Evolutionary conservation across 345 rosid genomes (phyloP).

Genomic region (Psidium friedrichsthalianum): DNA sequence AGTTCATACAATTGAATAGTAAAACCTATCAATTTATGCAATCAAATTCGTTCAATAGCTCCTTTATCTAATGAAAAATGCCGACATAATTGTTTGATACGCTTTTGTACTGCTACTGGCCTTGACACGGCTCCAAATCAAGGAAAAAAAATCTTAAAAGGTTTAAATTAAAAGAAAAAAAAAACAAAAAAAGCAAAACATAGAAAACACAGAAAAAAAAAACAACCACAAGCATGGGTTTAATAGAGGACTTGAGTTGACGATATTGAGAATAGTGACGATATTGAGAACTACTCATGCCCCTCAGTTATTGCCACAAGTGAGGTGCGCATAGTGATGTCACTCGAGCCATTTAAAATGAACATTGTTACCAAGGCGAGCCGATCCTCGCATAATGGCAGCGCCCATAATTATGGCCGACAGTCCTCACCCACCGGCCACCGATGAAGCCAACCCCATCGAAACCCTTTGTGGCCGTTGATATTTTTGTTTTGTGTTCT

Average conservation of each 20-base stretch:
- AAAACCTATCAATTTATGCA: background rate
- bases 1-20: accelerated
- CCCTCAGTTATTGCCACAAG: background rate
- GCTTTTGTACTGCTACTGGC: background rate
- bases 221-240: too few relatives aligned
- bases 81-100: too few relatives aligned
- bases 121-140: background rate
- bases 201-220: too few relatives aligned
- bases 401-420: background rate
- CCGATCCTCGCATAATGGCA: background rate
- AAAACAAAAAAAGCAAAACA: background rate
- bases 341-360: background rate
- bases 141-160: too few relatives aligned
- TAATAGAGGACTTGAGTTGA: too few relatives aligned
- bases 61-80: too few relatives aligned
- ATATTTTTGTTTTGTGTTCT: background rate
- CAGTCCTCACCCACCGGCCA: too few relatives aligned
- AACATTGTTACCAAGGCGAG: background rate
- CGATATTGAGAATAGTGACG: too few relatives aligned
- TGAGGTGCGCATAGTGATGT: too few relatives aligned
- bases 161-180: too few relatives aligned
- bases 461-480: background rate
- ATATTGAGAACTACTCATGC: too few relatives aligned
- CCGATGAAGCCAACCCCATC: background rate
- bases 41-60: too few relatives aligned